These are phyloP conservation scores for Umbilicus rupestris DNA, from an alignment of 164 flowering plant genomes.

Conservation along the genomic window DNA sequence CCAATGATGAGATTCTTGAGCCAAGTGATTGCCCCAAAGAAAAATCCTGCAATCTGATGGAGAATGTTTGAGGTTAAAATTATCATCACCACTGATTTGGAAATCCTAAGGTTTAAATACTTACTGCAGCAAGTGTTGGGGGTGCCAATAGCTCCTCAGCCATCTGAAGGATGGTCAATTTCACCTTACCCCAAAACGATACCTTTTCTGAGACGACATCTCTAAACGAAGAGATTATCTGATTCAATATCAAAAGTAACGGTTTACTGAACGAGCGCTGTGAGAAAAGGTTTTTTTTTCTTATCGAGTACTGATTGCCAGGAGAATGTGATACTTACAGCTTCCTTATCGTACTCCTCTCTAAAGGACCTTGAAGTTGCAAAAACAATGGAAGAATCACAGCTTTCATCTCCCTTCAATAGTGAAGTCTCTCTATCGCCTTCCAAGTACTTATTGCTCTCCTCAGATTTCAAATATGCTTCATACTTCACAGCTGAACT, in stretches of 20 bases:
- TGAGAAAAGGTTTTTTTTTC: background rate
- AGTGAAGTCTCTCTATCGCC: conserved; percentile 35
- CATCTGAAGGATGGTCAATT: conserved; percentile 33
- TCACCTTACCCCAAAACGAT: conserved; percentile 25
- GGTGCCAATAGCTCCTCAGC: conserved; percentile 72
- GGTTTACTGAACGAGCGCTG: background rate
- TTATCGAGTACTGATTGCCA: background rate
- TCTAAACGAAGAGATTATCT: background rate
- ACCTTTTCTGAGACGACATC: conserved; percentile 13
- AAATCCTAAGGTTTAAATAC: conserved; percentile 16
- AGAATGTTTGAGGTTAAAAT: background rate
- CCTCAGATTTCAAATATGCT: conserved; percentile 19
- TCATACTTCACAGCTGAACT: conserved; percentile 26
- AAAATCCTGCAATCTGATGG: conserved; percentile 58
- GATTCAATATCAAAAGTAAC: background rate
- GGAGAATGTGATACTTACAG: conserved; percentile 22
- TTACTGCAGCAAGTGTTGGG: conserved; percentile 77
- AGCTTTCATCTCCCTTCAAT: conserved; percentile 25
- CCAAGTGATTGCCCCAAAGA: conserved; percentile 60
- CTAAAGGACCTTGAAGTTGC: conserved; percentile 19
- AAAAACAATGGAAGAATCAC: conserved; percentile 14
- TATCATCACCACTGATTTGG: background rate
- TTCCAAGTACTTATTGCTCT: conserved; percentile 46
- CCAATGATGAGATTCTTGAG: conserved; percentile 66
- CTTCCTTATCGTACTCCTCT: conserved; percentile 24